These are phyloP conservation scores for Globisporangium carolinianum DNA, from an alignment of 352 stramenopile species.

Conservation along the genomic window DNA sequence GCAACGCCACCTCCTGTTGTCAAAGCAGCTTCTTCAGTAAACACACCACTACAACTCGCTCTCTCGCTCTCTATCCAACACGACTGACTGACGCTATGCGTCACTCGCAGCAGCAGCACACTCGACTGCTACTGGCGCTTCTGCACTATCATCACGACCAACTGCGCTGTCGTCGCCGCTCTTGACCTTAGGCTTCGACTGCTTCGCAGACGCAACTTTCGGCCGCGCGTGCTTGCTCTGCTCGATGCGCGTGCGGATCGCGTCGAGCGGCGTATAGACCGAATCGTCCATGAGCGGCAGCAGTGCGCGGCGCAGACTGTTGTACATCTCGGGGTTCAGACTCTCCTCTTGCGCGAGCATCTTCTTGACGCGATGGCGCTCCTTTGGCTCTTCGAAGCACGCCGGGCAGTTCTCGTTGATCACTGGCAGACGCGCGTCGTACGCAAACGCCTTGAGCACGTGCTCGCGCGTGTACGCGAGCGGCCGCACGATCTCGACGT, in stretches of 20 bases:
- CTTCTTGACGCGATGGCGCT: constrained; percentile 97
- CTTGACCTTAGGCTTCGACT: neutral
- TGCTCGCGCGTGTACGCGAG: constrained; percentile 95
- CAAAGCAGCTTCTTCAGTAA: no score
- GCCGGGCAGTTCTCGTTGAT: constrained; percentile 99
- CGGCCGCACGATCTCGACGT: constrained; percentile 94
- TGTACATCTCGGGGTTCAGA: constrained; percentile 87
- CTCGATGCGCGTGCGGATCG: constrained; percentile 44
- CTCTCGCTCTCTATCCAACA: no score
- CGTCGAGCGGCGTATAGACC: constrained; percentile 56
- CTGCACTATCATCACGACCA: no score
- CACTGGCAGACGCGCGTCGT: constrained; percentile 88
- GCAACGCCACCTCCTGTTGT: no score
- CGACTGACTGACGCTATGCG: no score
- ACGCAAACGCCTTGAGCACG: constrained; percentile 83
- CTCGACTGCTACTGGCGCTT: no score
- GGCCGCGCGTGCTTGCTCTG: constrained; percentile 40
- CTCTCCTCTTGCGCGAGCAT: constrained; percentile 93
- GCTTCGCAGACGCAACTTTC: constrained; percentile 26
- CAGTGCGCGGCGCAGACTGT: constrained; percentile 54
- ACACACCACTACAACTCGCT: no score
- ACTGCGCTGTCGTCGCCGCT: no score
- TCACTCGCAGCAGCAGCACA: no score
- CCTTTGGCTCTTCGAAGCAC: constrained; percentile 98
- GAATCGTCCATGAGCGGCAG: constrained; percentile 79